Conservation (phyloP, 352 stramenopile genomes). For the Blastocystis sp. region DNA sequence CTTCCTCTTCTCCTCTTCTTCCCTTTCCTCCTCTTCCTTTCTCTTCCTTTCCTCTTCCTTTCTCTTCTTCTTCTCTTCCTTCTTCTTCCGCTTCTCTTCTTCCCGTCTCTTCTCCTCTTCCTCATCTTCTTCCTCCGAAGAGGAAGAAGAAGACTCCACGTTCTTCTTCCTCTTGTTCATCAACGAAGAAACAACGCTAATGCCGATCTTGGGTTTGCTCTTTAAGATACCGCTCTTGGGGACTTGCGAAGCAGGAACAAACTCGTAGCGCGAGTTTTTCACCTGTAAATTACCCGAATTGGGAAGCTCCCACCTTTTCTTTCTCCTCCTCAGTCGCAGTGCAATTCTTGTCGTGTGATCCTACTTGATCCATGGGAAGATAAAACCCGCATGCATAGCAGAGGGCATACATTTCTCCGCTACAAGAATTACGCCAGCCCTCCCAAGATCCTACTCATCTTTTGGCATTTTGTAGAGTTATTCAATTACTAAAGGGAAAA, state of each 20-base stretch:
- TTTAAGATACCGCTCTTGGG: conserved; percentile 9
- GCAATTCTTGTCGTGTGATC: conserved; percentile 54
- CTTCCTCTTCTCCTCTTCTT: conserved; percentile 22
- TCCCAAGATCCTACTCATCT: conserved; percentile 28
- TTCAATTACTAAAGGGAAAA: neutral
- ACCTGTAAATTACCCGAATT: neutral
- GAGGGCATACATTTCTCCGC: conserved; percentile 46
- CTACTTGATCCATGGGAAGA: conserved; percentile 33
- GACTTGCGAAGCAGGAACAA: conserved; percentile 61
- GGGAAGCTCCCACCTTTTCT: neutral
- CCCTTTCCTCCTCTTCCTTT: conserved; percentile 54
- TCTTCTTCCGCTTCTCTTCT: neutral
- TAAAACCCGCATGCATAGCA: conserved; percentile 67
- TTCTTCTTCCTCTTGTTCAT: conserved; percentile 53
- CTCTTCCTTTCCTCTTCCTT: neutral
- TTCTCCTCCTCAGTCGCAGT: conserved; percentile 56
- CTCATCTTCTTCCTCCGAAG: conserved; percentile 3
- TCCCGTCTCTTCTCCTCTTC: conserved; percentile 11
- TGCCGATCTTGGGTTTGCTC: conserved; percentile 11
- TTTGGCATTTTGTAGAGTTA: conserved; percentile 23
- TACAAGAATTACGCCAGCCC: neutral
- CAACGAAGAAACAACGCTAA: neutral
- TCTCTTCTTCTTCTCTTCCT: neutral
- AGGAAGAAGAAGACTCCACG: neutral
- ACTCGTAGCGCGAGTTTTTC: conserved; percentile 34